phyloP scores from a whole-genome alignment of 768 basidiomycete species.

The Kwoniella newhampshirensis region DNA sequence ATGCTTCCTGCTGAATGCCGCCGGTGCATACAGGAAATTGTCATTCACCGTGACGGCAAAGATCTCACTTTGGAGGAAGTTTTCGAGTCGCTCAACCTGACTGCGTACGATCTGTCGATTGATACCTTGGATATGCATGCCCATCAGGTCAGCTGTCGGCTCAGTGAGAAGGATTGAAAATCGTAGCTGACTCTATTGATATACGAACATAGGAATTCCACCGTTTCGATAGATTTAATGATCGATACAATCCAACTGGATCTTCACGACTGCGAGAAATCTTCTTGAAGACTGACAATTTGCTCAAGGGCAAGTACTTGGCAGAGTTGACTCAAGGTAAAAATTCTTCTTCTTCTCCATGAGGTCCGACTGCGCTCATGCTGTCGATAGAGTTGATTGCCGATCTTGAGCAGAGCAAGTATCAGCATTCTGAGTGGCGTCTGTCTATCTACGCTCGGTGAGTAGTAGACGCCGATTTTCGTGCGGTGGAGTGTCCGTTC shows the following conservation, averaged over 20 bases:
- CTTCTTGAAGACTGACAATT: slow-evolving; percentile 97
- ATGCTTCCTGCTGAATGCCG: background rate
- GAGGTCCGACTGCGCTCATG: background rate
- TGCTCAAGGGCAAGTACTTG: slow-evolving; percentile 84
- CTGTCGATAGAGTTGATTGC: slow-evolving; percentile 76
- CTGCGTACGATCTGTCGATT: slow-evolving; percentile 95
- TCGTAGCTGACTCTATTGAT: background rate
- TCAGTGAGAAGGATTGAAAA: background rate
- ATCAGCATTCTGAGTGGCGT: slow-evolving; percentile 98
- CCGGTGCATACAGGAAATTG: slow-evolving; percentile 67
- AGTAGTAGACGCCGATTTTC: slow-evolving; percentile 8
- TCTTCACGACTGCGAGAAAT: slow-evolving; percentile 93
- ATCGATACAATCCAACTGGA: slow-evolving; percentile 93
- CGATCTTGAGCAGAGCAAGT: slow-evolving; percentile 98
- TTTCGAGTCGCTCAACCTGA: slow-evolving; percentile 91
- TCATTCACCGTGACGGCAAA: slow-evolving; percentile 89
- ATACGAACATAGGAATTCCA: slow-evolving; percentile 86
- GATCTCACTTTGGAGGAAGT: slow-evolving; percentile 83
- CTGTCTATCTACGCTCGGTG: slow-evolving; percentile 88
- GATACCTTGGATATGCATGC: slow-evolving; percentile 99
- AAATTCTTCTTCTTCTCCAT: background rate
- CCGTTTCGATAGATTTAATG: slow-evolving; percentile 96
- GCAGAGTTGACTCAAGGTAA: slow-evolving; percentile 89
- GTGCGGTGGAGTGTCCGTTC: background rate
- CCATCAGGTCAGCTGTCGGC: slow-evolving; percentile 62